A percentile compares a stretch with the other conserved stretches of the same genome.
Evolutionary conservation across 2,329 filamentous ascomycete species (phyloP).

Genomic region (Thielaviopsis ethacetica): DNA sequence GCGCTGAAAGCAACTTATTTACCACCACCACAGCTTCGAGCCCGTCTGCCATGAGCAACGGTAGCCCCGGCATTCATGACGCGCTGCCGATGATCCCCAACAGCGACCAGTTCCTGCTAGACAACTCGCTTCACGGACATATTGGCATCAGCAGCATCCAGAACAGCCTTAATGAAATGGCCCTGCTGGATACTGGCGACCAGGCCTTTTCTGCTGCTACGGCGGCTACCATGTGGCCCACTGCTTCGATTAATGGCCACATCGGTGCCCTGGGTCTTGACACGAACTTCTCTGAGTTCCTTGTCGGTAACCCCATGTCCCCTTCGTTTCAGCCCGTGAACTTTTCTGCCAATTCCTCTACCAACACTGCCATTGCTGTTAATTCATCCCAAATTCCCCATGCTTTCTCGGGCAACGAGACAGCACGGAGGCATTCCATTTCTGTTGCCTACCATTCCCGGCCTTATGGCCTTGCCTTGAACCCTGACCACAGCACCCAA

Average conservation of each 20-base stretch:
- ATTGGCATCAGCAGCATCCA: conserved; percentile 66
- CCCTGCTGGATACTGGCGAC: conserved; percentile 26
- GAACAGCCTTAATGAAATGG: conserved; percentile 56
- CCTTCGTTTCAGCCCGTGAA: conserved; percentile 8
- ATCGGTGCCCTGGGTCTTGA: conserved; percentile 7
- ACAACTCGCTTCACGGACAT: conserved; percentile 1
- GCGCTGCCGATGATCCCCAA: conserved; percentile 10
- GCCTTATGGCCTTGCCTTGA: not conserved
- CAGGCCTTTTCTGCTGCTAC: conserved; percentile 9
- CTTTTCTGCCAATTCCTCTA: conserved; percentile 2
- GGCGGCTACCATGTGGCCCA: conserved; percentile 48
- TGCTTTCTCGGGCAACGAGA: not conserved
- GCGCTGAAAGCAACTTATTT: conserved; percentile 1
- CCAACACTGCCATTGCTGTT: not conserved
- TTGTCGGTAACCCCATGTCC: conserved; percentile 11
- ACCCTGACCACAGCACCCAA: not conserved
- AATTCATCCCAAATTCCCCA: not conserved
- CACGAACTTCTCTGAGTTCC: conserved; percentile 10
- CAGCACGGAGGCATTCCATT: conserved; percentile 6
- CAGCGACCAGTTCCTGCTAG: conserved; percentile 9
- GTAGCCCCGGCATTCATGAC: conserved; percentile 51
- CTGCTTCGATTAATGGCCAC: conserved; percentile 40
- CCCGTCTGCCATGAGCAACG: conserved; percentile 87
- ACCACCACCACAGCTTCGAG: conserved; percentile 83
- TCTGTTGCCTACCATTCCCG: not conserved